Base-by-base conservation (phyloP, 2,329 filamentous ascomycete genomes). In the Atkinsonella hypoxylon region DNA sequence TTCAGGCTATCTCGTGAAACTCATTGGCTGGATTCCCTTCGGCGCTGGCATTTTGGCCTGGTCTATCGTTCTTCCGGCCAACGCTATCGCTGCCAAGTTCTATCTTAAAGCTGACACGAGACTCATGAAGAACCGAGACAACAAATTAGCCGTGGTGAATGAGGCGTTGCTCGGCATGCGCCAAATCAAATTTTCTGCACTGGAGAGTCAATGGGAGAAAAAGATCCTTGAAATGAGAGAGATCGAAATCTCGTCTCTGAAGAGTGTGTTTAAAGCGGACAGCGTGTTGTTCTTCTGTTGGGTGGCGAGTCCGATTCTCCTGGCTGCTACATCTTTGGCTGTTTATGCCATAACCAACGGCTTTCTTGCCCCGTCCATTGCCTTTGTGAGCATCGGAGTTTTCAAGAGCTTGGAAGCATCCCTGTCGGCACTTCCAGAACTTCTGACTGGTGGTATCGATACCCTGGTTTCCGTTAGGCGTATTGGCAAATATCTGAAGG, bases 181-280 rank as follows among this genome's bases (percentile, higher is more conserved):
- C 1, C 87, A 93, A 64, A 88, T 93, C 68, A 93, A 93, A 60
- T 89, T 91, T 58, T 85, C 85, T 0, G 87, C 87, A 1, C 67
- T 89, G 2, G 87, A 91, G 63, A 68, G 71, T 18, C 79, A 86
- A 57, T 91, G 87, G 87, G 80, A 89, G 62, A 71, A 74, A 15
- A 85, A 82, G 54, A 86, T 93, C 41, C 55, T 61, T 66, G 74
- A 54, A 64, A 75, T 54, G 78, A 74, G 87, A 59, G 76, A 82
- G 42, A 77, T 75, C 45, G 87, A 91, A 62, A 73, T 91, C 10
- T 65, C 67, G 5, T 79, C 78, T 20, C 75, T 87, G 36, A 87
- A 84, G 79, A 73, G 70, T 39, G 76, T 81, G 1, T 89, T 87
- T 58, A 60, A 75, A 45, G 77, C 75, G 41, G 84, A 89, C 59